Conservation (phyloP, 371 early-diverging fungal genomes). For the Conidiobolus incongruus region DNA sequence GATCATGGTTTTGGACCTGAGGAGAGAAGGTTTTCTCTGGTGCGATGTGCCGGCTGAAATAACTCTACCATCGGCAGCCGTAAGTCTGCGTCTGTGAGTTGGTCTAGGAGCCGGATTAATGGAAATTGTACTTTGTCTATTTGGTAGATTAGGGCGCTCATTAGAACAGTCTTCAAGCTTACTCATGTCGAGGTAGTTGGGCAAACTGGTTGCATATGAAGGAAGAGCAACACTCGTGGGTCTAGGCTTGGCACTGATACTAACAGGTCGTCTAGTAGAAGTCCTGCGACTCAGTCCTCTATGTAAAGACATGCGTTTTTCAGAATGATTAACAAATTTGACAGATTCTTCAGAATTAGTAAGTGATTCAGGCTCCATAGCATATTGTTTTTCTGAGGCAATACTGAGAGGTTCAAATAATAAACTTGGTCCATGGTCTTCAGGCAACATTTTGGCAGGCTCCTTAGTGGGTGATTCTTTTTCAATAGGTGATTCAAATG, state of each 20-base stretch:
- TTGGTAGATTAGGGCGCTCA: neutral
- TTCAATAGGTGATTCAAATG: neutral
- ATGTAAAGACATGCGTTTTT: neutral
- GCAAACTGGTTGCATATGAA: slow-evolving; percentile 2
- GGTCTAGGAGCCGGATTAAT: neutral
- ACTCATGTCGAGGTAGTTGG: neutral
- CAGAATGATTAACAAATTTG: neutral
- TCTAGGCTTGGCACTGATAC: neutral
- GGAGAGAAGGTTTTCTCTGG: neutral
- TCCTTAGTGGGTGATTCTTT: neutral
- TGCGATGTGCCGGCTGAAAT: neutral
- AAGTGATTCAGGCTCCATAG: neutral
- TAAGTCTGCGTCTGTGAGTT: neutral
- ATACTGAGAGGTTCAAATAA: neutral
- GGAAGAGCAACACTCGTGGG: slow-evolving; percentile 1
- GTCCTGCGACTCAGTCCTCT: neutral
- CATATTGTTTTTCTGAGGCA: neutral
- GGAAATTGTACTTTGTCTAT: neutral
- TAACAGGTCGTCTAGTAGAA: neutral
- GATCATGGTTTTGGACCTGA: neutral
- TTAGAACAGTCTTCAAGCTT: neutral
- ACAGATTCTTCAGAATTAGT: neutral
- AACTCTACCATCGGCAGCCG: neutral
- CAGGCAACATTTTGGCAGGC: neutral
- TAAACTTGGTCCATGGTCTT: neutral